Percentiles rank a stretch among this genome's conserved stretches.
Evolutionary conservation across 352 stramenopile species (phyloP).

Genomic region (Pythium sukuiense): DNA sequence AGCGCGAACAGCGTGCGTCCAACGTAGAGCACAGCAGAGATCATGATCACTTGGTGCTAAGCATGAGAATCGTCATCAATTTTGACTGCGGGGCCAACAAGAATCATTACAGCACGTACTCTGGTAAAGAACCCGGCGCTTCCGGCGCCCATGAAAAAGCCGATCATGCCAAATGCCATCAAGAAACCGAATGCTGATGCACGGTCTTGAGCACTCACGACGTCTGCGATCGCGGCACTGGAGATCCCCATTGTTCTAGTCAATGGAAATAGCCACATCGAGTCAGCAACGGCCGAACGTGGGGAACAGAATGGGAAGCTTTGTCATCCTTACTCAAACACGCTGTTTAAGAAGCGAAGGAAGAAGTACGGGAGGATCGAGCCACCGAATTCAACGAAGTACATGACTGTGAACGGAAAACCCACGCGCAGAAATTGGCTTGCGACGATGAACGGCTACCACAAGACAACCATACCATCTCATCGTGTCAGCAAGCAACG

Average conservation of each 20-base stretch:
- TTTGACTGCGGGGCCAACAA: not conserved
- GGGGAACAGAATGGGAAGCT: too few relatives aligned
- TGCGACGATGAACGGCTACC: constrained; percentile 65
- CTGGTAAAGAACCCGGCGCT: constrained; percentile 52
- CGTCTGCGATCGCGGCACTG: constrained; percentile 61
- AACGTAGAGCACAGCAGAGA: constrained; percentile 47
- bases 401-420: constrained; percentile 69
- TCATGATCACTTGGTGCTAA: constrained; percentile 50
- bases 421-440: constrained; percentile 62
- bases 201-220: constrained; percentile 52
- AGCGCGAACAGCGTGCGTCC: constrained; percentile 53
- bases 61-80: not conserved
- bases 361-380: constrained; percentile 66
- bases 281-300: too few relatives aligned
- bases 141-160: constrained; percentile 56
- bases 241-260: constrained; percentile 52
- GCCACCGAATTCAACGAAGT: constrained; percentile 53
- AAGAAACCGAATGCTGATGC: constrained; percentile 58
- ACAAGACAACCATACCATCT: too few relatives aligned
- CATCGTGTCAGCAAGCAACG: not conserved
- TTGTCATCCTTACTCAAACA: constrained; percentile 44
- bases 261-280: not conserved
- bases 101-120: constrained; percentile 25
- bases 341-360: constrained; percentile 50
- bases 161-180: constrained; percentile 52